phyloP scores from a whole-genome alignment of 768 basidiomycete genomes.

The Termitomyces sp. region DNA sequence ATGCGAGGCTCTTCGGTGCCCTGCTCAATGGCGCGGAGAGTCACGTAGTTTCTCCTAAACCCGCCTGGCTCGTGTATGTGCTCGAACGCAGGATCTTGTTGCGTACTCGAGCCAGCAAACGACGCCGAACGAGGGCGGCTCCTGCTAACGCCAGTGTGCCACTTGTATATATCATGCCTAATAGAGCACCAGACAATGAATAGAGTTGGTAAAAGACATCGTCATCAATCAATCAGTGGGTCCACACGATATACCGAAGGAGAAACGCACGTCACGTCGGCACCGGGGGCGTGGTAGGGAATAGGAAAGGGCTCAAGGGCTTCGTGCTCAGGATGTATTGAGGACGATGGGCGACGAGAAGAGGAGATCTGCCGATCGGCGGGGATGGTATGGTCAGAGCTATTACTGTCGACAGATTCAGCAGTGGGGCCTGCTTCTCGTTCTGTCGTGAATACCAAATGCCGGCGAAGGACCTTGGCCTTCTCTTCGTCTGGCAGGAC shows the following conservation, averaged over 20 bases:
- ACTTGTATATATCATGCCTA: conserved; percentile 94
- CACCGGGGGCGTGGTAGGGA: conserved; percentile 82
- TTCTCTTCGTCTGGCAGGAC: conserved; percentile 81
- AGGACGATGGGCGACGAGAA: conserved; percentile 29
- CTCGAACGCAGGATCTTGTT: conserved; percentile 76
- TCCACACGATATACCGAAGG: conserved; percentile 2
- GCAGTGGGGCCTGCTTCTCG: conserved; percentile 35
- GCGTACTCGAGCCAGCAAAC: conserved; percentile 54
- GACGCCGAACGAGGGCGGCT: conserved; percentile 69
- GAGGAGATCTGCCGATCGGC: conserved; percentile 23
- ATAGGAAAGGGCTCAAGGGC: conserved; percentile 80
- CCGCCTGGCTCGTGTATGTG: conserved; percentile 96
- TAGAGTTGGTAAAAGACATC: neutral
- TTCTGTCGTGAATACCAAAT: conserved; percentile 77
- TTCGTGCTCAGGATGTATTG: conserved; percentile 34
- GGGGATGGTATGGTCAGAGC: conserved; percentile 28
- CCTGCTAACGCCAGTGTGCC: conserved; percentile 75
- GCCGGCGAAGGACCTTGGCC: conserved; percentile 73
- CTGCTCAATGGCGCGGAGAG: conserved; percentile 68
- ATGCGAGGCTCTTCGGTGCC: conserved; percentile 59
- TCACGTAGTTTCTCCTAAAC: conserved; percentile 86
- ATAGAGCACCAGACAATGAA: neutral
- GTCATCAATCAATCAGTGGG: conserved; percentile 3
- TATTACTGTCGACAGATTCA: conserved; percentile 24
- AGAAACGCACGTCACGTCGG: conserved; percentile 83